Conservation (phyloP, 2,329 filamentous ascomycete genomes). For the Pyrenophora teres region DNA sequence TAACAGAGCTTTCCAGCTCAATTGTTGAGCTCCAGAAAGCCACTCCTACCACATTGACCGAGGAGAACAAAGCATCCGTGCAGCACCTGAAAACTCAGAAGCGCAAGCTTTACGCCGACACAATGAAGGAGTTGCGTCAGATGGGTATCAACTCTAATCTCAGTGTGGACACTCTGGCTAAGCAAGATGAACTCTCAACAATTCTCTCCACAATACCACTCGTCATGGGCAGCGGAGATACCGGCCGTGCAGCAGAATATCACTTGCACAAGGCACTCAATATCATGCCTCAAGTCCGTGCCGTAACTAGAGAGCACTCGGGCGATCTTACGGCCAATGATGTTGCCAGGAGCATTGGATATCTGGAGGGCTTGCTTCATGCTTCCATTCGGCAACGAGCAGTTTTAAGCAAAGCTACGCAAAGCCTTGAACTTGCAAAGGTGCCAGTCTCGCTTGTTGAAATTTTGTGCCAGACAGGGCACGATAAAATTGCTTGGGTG, state of each 20-base stretch:
- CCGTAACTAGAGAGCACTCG: constrained; percentile 72
- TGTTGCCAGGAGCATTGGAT: constrained; percentile 76
- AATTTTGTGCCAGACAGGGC: constrained; percentile 31
- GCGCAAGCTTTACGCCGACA: constrained; percentile 86
- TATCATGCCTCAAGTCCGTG: constrained; percentile 69
- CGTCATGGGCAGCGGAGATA: constrained; percentile 34
- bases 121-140: constrained; percentile 76
- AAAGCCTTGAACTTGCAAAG: constrained; percentile 45
- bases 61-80: constrained; percentile 82
- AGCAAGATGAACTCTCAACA: constrained; percentile 71
- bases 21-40: constrained; percentile 78
- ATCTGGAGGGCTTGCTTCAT: constrained; percentile 82
- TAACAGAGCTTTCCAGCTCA: constrained; percentile 68
- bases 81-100: constrained; percentile 92
- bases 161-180: constrained; percentile 70
- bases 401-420: constrained; percentile 40
- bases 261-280: constrained; percentile 82
- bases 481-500: constrained; percentile 22
- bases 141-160: constrained; percentile 92
- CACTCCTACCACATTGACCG: constrained; percentile 78
- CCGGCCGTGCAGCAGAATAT: constrained; percentile 59
- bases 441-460: constrained; percentile 44
- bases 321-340: constrained; percentile 84
- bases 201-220: constrained; percentile 64
- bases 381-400: constrained; percentile 65